phyloP scores from a whole-genome alignment of 768 basidiomycete genomes.

The Dioszegia aurantiaca region DNA sequence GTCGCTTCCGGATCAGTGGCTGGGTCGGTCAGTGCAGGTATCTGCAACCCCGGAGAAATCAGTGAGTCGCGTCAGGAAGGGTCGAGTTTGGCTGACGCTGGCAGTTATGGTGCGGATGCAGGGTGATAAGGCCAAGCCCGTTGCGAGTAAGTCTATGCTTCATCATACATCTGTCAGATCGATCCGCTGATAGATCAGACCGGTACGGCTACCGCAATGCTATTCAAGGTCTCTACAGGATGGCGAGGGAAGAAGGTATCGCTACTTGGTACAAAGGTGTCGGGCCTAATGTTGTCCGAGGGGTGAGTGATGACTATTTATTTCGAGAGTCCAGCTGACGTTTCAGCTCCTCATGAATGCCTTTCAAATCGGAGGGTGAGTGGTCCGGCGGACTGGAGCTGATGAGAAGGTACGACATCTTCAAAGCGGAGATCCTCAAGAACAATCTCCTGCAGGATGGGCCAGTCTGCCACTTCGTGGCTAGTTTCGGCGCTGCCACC shows the following conservation, averaged over 20 bases:
- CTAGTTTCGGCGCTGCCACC: conserved; percentile 75
- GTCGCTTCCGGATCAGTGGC: conserved; percentile 82
- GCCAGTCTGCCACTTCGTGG: conserved; percentile 76
- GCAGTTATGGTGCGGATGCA: conserved; percentile 68
- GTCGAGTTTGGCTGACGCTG: neutral
- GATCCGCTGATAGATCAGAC: conserved; percentile 54
- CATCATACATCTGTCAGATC: no score
- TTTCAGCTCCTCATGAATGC: neutral
- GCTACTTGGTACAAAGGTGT: conserved; percentile 74
- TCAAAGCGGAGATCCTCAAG: conserved; percentile 77
- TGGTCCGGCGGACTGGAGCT: neutral
- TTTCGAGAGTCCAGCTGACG: neutral
- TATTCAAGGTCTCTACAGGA: conserved; percentile 83
- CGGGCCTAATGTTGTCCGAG: conserved; percentile 80
- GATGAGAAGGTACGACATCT: conserved; percentile 73
- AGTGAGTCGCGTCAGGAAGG: conserved; percentile 6
- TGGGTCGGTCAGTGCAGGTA: conserved; percentile 71
- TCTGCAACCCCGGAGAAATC: conserved; percentile 68
- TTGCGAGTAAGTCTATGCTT: conserved; percentile 60
- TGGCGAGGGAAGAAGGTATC: conserved; percentile 80
- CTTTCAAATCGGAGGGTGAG: conserved; percentile 2
- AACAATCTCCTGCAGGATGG: conserved; percentile 74
- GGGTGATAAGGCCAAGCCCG: conserved; percentile 83
- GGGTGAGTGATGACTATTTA: neutral
- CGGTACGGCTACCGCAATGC: conserved; percentile 86